Evolutionary conservation across 2,329 filamentous ascomycete species (phyloP).

Genomic region (Alternaria brassicicola): DNA sequence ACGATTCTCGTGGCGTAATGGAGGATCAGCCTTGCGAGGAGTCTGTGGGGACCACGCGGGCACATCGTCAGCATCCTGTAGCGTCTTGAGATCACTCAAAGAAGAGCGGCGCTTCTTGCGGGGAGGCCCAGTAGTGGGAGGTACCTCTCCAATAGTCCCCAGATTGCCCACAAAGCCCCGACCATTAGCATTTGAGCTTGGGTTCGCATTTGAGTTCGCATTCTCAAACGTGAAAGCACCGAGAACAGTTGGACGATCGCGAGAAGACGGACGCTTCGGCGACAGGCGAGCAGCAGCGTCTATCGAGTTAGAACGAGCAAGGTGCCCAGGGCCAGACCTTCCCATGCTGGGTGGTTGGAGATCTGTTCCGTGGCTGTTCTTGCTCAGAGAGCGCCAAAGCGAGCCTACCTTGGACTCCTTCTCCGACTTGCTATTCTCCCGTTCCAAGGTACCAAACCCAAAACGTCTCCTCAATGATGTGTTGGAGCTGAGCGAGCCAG

Average conservation of each 20-base stretch:
- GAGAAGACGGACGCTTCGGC: conserved; percentile 60
- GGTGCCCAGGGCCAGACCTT: conserved; percentile 59
- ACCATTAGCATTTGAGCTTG: conserved; percentile 43
- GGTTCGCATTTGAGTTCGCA: conserved; percentile 27
- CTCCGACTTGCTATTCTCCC: conserved; percentile 78
- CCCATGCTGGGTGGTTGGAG: conserved; percentile 67
- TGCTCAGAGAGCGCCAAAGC: conserved; percentile 87
- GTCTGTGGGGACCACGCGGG: conserved; percentile 49
- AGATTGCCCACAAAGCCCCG: conserved; percentile 44
- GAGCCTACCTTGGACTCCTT: conserved; percentile 73
- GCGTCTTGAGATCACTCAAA: conserved; percentile 78
- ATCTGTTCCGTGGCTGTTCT: conserved; percentile 60
- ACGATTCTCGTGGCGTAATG: conserved; percentile 25
- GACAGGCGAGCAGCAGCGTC: conserved; percentile 68
- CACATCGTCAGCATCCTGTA: conserved; percentile 63
- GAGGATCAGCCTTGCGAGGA: conserved; percentile 39
- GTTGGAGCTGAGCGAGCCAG: conserved; percentile 82
- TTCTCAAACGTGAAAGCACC: conserved; percentile 57
- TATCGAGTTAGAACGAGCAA: conserved; percentile 77
- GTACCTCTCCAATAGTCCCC: conserved; percentile 60
- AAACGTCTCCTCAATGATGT: conserved; percentile 86
- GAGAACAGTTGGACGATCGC: conserved; percentile 59
- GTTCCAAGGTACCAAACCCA: conserved; percentile 75
- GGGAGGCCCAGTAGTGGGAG: conserved; percentile 44
- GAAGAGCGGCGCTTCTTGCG: conserved; percentile 87